phyloP scores from a whole-genome alignment of 2,329 filamentous ascomycete species.

The Bertia moriformis region DNA sequence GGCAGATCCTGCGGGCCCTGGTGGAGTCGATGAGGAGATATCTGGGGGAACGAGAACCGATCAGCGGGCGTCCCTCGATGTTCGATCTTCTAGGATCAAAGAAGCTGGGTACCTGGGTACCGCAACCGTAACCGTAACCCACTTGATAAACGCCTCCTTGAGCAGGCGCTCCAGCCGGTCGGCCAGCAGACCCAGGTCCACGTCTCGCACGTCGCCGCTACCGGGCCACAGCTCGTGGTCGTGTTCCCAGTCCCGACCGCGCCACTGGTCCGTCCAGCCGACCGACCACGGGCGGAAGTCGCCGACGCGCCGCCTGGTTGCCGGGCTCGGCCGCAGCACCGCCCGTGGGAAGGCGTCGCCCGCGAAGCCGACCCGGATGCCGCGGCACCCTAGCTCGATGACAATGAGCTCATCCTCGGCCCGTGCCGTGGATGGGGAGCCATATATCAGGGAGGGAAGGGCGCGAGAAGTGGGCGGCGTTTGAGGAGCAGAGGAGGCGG shows the following conservation, averaged over 20 bases:
- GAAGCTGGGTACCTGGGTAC: background rate
- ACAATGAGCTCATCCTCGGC: slow-evolving; percentile 75
- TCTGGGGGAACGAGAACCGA: slow-evolving; percentile 18
- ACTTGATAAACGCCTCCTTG: slow-evolving; percentile 66
- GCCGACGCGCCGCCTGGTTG: slow-evolving; percentile 62
- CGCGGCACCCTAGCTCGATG: slow-evolving; percentile 68
- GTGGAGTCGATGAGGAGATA: slow-evolving; percentile 57
- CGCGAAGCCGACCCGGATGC: slow-evolving; percentile 70
- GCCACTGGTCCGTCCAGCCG: slow-evolving; percentile 31
- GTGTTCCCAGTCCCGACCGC: slow-evolving; percentile 40
- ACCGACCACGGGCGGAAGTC: slow-evolving; percentile 64
- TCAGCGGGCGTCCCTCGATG: slow-evolving; percentile 4
- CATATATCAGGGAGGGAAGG: slow-evolving; percentile 26
- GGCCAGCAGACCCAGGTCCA: slow-evolving; percentile 66
- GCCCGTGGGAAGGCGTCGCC: slow-evolving; percentile 68
- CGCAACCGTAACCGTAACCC: slow-evolving; percentile 14
- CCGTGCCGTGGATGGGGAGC: slow-evolving; percentile 44
- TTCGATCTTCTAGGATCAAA: background rate
- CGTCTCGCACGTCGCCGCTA: slow-evolving; percentile 53
- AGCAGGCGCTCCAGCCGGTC: slow-evolving; percentile 77
- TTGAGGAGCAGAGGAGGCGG: slow-evolving; percentile 4
- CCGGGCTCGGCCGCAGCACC: slow-evolving; percentile 56
- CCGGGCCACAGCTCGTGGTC: slow-evolving; percentile 70
- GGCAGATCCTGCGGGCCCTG: slow-evolving; percentile 59
- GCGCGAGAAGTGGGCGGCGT: slow-evolving; percentile 24